Base-by-base conservation (phyloP, 73 alveolate species). In the Paramecium primaurelia region DNA sequence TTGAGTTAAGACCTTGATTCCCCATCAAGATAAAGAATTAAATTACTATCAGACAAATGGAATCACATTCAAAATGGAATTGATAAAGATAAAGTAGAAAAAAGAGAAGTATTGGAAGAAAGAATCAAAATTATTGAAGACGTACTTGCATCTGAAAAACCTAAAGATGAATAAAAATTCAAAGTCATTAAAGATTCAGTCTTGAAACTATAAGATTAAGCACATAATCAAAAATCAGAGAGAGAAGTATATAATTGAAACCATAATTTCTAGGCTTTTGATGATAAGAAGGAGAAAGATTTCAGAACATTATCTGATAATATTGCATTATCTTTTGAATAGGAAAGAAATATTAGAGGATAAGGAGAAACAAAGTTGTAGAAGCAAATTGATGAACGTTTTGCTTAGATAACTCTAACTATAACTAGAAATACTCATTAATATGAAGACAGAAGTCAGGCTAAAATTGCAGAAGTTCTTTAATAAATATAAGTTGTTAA, bases 51-150 rank as follows among this genome's bases (percentile, higher is more conserved):
- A 8, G 91, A 80, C 22, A 80, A 80, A 80, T 80, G 91, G 91
- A 80, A 80, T 80, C 91, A 80, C 36, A 80, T 80, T 36, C 91
- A 80, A 47, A 80, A 80, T 80, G 91, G 91, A 40, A 80, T 80
- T 9, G 91, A 80, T 45, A 80, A 80, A 36, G 91, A 80, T 80
- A 80, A 80, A 32, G 16, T 80, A 8, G 91, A 80, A 47, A 80
- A 80, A 64, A 80, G 91, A 12, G 91, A 80, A 80, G 91, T 80
- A 4, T 64, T 80, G 8, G 91, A 80, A 80, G 91, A 80, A 49
- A 8, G 91, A 80, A 80, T 80, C 45, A 80, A 80, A 80, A 80
- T 80, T 5, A 80, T 80, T 4, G 91, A 80, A 45, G 91, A 80
- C 26, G 91, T 80, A 3, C 26, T 80, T 8, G 44, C 77, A 8